Percentiles rank a stretch among this genome's conserved stretches.
These are phyloP conservation scores for Themeda triandra DNA, from an alignment of 176 grass and related monocot species.

Conservation along the genomic window DNA sequence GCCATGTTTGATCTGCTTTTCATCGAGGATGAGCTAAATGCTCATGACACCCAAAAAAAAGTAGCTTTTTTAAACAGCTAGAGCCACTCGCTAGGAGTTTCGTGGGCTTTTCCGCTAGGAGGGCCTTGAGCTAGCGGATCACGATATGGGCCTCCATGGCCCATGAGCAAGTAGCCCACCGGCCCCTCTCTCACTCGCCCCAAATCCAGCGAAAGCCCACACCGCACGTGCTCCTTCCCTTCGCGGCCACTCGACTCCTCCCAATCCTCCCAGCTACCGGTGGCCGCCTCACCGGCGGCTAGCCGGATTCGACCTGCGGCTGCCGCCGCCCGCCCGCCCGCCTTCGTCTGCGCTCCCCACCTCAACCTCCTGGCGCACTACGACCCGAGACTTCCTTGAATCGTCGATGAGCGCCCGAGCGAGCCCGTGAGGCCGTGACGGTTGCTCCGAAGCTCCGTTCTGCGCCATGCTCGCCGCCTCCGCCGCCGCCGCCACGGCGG, in stretches of 20 bases:
- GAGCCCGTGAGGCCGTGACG: not conserved
- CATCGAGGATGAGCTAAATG: no score
- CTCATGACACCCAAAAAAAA: no score
- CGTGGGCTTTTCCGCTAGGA: no score
- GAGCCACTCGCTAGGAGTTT: no score
- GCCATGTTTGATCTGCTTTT: no score
- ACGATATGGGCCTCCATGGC: no score
- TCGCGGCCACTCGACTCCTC: no score
- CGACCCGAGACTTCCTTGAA: not conserved
- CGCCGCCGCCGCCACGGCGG: not conserved
- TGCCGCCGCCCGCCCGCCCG: not conserved
- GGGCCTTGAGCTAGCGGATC: no score
- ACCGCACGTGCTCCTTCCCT: no score
- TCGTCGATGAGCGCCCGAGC: not conserved
- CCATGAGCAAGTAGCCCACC: not conserved
- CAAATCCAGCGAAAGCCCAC: not conserved
- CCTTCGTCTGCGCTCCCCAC: not conserved
- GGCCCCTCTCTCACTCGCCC: not conserved
- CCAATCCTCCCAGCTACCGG: not conserved
- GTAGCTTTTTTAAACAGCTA: no score
- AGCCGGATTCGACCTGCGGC: not conserved
- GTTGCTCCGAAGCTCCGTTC: not conserved
- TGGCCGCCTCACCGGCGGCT: not conserved
- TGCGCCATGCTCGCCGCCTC: slow-evolving; percentile 7
- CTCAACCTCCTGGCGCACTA: not conserved